Base-by-base conservation (phyloP, 192 early-diverging fungal genomes). In the Phlyctochytrium arcticum region DNA sequence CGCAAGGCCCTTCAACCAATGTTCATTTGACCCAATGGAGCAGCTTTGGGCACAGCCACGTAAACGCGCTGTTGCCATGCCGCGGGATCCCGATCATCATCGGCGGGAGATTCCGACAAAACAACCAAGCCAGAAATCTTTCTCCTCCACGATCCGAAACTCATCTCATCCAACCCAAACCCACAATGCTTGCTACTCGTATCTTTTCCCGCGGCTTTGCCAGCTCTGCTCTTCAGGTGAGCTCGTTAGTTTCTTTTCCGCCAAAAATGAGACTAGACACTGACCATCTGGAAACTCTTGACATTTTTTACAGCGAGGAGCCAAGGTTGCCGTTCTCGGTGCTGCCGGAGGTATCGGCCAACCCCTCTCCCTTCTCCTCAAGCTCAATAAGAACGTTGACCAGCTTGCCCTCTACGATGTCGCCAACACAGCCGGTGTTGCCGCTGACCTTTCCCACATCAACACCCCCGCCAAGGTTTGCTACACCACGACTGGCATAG, bases 341-440 rank as follows among this genome's bases (percentile, higher is more conserved):
- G 87, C 85, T 55, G 84, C 88, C 58, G 96, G 96, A 63, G 95
- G 95, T 76, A 98, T 98, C 69, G 95, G 95, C 48, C 95, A 98
- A 75, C 95, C 95, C 48, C 86, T 98, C 62, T 95, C 93, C 54
- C 88, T 98, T 34, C 84, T 96, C 53, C 79, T 95, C 56, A 96
- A 96, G 84, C 88, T 90, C 58, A 92, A 93, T 76, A 74, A 85
- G 35, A 81, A 85, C 65, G 88, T 98, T 49, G 85, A 87, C 36
- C 85, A 93, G 66, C 86, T 98, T 27, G 80, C 90, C 49, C 88
- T 98, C 36, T 98, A 91, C 78, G 95, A 98, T 76, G 93, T 98
- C 69, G 93, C 96, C 77, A 96, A 98, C 84, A 90, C 91, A 15
- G 93, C 92, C 49, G 95, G 95, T 73, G 95, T 98, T 53, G 95